Evolutionary conservation across 2,329 filamentous ascomycete genomes (phyloP).

Genomic region (Diaporthe amygdali): DNA sequence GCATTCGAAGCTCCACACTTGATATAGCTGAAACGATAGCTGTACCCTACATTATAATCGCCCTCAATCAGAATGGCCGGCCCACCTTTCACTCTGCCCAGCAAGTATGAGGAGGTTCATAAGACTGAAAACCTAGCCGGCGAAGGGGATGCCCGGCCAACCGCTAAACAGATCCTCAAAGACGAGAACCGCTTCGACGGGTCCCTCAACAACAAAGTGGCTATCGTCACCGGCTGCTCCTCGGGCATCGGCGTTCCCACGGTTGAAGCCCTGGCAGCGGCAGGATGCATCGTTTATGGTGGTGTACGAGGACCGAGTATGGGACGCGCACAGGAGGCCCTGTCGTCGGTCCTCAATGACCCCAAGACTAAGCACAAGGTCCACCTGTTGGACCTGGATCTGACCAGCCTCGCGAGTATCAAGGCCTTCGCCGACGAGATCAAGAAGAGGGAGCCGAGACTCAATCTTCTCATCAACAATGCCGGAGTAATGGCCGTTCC

Average conservation of each 20-base stretch:
- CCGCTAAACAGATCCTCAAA: slow-evolving; percentile 39
- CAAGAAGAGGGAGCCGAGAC: slow-evolving; percentile 27
- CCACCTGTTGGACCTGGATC: slow-evolving; percentile 39
- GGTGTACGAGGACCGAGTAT: slow-evolving; percentile 44
- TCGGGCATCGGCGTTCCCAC: slow-evolving; percentile 48
- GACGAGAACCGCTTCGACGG: slow-evolving; percentile 39
- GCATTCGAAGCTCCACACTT: not conserved
- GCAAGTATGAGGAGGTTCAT: slow-evolving; percentile 27
- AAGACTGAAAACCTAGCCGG: slow-evolving; percentile 29
- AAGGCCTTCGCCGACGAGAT: slow-evolving; percentile 38
- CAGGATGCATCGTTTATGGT: slow-evolving; percentile 48
- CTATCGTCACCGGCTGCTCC: slow-evolving; percentile 45
- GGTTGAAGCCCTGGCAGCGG: slow-evolving; percentile 44
- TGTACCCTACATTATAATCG: too few species aligned
- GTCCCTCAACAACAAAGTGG: slow-evolving; percentile 40
- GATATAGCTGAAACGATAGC: not conserved
- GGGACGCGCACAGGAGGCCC: slow-evolving; percentile 40
- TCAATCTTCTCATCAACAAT: slow-evolving; percentile 46
- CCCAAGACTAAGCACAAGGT: slow-evolving; percentile 29
- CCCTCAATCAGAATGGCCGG: not conserved
- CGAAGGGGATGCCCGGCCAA: slow-evolving; percentile 42
- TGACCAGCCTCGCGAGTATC: slow-evolving; percentile 37
- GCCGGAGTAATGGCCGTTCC: slow-evolving; percentile 48
- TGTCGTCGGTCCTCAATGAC: slow-evolving; percentile 34
- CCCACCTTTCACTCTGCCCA: slow-evolving; percentile 9